phyloP scores from a whole-genome alignment of 2,329 filamentous ascomycete species.

The Onygenales sp. region DNA sequence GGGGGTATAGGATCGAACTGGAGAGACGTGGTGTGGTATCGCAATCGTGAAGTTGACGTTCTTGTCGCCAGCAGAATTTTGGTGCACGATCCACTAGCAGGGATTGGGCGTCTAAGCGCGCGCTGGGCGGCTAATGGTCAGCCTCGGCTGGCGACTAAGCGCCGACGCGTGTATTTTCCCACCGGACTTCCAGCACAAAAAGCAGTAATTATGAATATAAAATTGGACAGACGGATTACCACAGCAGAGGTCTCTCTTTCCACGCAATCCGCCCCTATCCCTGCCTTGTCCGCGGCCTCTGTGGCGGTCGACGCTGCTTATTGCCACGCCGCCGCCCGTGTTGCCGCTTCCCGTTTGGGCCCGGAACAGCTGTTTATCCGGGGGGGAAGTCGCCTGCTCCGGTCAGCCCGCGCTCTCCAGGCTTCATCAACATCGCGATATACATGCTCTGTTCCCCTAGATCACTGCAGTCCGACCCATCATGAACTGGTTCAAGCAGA shows the following conservation, averaged over 20 bases:
- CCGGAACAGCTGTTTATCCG: neutral
- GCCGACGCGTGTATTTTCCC: too few species aligned
- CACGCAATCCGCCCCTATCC: neutral
- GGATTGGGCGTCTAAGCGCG: neutral
- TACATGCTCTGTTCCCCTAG: neutral
- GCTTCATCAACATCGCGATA: neutral
- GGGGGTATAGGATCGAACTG: neutral
- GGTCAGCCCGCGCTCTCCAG: neutral
- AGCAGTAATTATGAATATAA: too few species aligned
- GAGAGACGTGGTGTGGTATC: neutral
- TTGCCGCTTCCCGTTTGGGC: neutral
- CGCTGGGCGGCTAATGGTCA: neutral
- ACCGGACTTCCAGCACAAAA: too few species aligned
- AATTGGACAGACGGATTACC: too few species aligned
- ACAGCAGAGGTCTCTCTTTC: too few species aligned
- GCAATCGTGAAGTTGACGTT: neutral
- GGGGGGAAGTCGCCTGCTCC: neutral
- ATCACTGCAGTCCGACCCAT: slow-evolving; percentile 40
- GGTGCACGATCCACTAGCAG: neutral
- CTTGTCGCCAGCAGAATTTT: neutral
- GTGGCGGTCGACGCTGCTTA: neutral
- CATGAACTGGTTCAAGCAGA: slow-evolving; percentile 93
- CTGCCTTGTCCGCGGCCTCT: neutral
- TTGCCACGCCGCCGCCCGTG: neutral
- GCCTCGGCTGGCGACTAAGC: neutral